Conservation (phyloP, 306 rosid species). For the Cotoneaster glaucophyllus region DNA sequence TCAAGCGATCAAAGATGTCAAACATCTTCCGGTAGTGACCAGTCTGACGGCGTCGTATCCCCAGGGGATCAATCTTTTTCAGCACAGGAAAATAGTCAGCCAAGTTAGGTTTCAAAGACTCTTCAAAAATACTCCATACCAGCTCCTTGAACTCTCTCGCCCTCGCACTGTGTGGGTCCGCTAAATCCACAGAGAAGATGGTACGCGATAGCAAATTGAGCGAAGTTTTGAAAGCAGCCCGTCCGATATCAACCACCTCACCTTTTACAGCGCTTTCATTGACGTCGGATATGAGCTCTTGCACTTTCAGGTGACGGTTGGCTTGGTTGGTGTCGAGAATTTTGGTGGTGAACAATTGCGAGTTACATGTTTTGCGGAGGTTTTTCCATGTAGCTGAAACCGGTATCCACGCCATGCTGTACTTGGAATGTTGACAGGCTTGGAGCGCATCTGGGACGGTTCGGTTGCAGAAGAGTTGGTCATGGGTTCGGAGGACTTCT, state of each 20-base stretch:
- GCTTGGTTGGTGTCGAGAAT: not conserved
- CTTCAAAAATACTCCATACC: not conserved
- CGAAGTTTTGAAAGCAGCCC: slow-evolving; percentile 1
- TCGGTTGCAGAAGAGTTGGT: slow-evolving; percentile 23
- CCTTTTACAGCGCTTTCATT: not conserved
- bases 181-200: not conserved
- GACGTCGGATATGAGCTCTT: slow-evolving; percentile 7
- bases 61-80: slow-evolving; percentile 6
- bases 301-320: slow-evolving; percentile 3
- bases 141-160: slow-evolving; percentile 14
- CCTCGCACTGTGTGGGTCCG: not conserved
- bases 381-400: slow-evolving; percentile 23
- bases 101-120: slow-evolving; percentile 5
- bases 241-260: slow-evolving; percentile 16
- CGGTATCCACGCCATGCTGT: slow-evolving; percentile 24
- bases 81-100: slow-evolving; percentile 17
- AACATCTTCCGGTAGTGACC: not conserved
- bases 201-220: slow-evolving; percentile 22
- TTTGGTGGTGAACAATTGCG: not conserved
- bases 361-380: slow-evolving; percentile 26
- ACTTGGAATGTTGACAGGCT: slow-evolving; percentile 6
- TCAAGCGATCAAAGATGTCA: not conserved
- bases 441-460: slow-evolving; percentile 8
- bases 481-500: slow-evolving; percentile 26
- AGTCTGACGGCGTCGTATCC: not conserved